Evolutionary conservation across 1,139 yeast genomes (phyloP).

Genomic region (Scheffersomyces insectosa): DNA sequence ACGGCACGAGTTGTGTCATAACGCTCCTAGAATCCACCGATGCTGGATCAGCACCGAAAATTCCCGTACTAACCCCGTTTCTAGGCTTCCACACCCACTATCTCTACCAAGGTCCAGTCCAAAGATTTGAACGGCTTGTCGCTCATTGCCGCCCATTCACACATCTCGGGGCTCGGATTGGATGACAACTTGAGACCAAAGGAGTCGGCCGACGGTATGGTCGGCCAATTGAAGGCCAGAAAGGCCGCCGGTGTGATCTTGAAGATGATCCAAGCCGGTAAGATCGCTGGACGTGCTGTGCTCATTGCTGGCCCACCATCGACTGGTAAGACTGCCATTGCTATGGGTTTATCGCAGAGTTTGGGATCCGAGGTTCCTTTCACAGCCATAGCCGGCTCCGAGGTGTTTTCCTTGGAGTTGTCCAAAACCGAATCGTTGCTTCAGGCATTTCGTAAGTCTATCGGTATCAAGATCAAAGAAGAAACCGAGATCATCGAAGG

Average conservation of each 20-base stretch:
- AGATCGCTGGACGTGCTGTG: slow-evolving; percentile 96
- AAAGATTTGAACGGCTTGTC: slow-evolving; percentile 58
- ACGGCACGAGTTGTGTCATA: too few relatives aligned
- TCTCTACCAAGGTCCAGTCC: slow-evolving; percentile 36
- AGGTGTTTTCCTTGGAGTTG: slow-evolving; percentile 85
- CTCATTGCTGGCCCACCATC: slow-evolving; percentile 97
- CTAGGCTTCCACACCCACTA: slow-evolving; percentile 18
- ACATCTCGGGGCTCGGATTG: slow-evolving; percentile 90
- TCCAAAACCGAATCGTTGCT: slow-evolving; percentile 95
- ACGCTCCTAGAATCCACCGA: too few relatives aligned
- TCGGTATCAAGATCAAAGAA: slow-evolving; percentile 93
- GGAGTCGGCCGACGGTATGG: slow-evolving; percentile 88
- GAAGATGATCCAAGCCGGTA: slow-evolving; percentile 90
- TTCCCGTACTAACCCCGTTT: background rate
- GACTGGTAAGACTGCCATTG: slow-evolving; percentile 98
- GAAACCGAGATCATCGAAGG: slow-evolving; percentile 98
- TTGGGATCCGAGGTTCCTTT: slow-evolving; percentile 93
- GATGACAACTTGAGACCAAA: slow-evolving; percentile 88
- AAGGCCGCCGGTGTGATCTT: slow-evolving; percentile 93
- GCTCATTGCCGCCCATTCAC: slow-evolving; percentile 94
- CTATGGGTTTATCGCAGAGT: slow-evolving; percentile 92
- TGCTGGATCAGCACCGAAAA: too few relatives aligned
- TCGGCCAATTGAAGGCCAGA: slow-evolving; percentile 93
- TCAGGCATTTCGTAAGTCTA: slow-evolving; percentile 93
- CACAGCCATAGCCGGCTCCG: slow-evolving; percentile 93